phyloP scores from a whole-genome alignment of 2,329 filamentous ascomycete genomes.

The Botryotinia calthae region DNA sequence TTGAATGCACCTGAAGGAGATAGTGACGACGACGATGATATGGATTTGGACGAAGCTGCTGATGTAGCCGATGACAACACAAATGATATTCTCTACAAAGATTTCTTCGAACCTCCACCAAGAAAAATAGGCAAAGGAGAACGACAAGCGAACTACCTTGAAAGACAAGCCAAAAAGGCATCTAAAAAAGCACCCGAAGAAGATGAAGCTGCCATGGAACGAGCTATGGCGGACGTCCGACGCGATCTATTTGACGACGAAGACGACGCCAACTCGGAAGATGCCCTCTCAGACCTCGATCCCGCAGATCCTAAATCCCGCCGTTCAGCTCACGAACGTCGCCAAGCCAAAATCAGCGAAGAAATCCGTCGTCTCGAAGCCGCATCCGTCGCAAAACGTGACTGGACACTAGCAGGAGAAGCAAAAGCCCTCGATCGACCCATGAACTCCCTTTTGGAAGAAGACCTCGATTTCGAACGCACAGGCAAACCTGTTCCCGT shows the following conservation, averaged over 20 bases:
- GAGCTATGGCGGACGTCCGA: conserved; percentile 82
- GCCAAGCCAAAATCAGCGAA: conserved; percentile 79
- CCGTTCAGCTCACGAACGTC: conserved; percentile 79
- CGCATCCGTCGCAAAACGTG: conserved; percentile 81
- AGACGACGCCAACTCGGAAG: conserved; percentile 59
- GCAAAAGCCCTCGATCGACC: conserved; percentile 79
- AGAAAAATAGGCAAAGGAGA: conserved; percentile 61
- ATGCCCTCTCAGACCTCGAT: conserved; percentile 63
- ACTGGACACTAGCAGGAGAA: conserved; percentile 90
- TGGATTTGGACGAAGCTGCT: conserved; percentile 53
- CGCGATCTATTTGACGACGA: conserved; percentile 89
- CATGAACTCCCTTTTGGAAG: conserved; percentile 85
- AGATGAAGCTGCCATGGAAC: conserved; percentile 67
- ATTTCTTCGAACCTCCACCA: conserved; percentile 87
- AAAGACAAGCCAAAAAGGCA: conserved; percentile 43
- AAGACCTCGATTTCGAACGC: conserved; percentile 94
- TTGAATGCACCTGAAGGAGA: conserved; percentile 70
- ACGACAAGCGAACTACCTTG: conserved; percentile 43
- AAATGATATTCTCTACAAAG: conserved; percentile 84
- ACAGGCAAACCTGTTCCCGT: conserved; percentile 92
- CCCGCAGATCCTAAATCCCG: conserved; percentile 69
- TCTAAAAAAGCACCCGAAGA: conserved; percentile 45
- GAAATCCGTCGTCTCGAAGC: conserved; percentile 91
- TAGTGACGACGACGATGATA: conserved; percentile 56
- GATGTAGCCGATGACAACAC: conserved; percentile 63